Evolutionary conservation across 176 grass and related monocot species (phyloP).

Genomic region (Phoenix roebelenii): DNA sequence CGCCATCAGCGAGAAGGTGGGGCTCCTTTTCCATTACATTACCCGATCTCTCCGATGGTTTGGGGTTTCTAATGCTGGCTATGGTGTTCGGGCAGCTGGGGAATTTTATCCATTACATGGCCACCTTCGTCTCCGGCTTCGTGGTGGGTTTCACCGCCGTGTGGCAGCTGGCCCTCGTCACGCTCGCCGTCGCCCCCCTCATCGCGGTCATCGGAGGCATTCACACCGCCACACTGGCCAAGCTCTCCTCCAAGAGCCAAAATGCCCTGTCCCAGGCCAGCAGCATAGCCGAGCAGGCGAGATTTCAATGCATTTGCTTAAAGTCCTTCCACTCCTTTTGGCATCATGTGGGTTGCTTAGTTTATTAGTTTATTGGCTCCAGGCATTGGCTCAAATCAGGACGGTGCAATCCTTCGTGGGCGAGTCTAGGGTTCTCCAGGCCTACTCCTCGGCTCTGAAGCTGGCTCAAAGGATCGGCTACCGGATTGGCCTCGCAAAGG

Average conservation of each 20-base stretch:
- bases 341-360: neutral
- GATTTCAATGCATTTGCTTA: neutral
- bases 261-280: slow-evolving; percentile 79
- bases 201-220: slow-evolving; percentile 84
- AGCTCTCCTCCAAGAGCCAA: slow-evolving; percentile 78
- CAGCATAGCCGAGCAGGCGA: slow-evolving; percentile 75
- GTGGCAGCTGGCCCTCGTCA: slow-evolving; percentile 82
- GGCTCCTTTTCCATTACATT: too few relatives aligned
- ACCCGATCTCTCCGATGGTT: too few relatives aligned
- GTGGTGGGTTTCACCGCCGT: slow-evolving; percentile 76
- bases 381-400: slow-evolving; percentile 77
- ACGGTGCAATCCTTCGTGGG: slow-evolving; percentile 83
- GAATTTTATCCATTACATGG: slow-evolving; percentile 95
- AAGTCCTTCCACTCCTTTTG: neutral
- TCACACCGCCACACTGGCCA: slow-evolving; percentile 66
- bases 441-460: slow-evolving; percentile 62
- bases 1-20: slow-evolving; percentile 96
- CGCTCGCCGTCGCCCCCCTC: slow-evolving; percentile 73
- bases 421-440: slow-evolving; percentile 64
- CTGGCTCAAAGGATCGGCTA: slow-evolving; percentile 81
- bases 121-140: slow-evolving; percentile 81
- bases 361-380: neutral
- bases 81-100: slow-evolving; percentile 38
- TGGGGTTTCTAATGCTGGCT: too few relatives aligned
- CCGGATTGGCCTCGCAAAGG: slow-evolving; percentile 83